A percentile compares a stretch with the other conserved stretches of the same genome.
These are phyloP conservation scores for Filobasidium floriforme DNA, from an alignment of 768 basidiomycete species.

Conservation along the genomic window DNA sequence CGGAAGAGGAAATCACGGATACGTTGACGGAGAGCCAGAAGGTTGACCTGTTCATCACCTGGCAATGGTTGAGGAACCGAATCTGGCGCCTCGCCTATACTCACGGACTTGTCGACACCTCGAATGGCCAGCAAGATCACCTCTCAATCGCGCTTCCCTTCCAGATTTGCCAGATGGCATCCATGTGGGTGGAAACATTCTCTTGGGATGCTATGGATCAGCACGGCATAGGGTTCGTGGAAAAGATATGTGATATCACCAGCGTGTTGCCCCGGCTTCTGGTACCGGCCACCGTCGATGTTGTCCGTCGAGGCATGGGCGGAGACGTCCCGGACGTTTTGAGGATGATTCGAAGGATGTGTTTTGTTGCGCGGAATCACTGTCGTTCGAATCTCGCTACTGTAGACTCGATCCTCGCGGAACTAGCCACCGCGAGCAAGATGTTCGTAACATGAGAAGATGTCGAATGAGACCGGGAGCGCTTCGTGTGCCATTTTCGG, in stretches of 20 bases:
- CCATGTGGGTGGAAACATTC: constrained; percentile 25
- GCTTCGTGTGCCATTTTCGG: too few species aligned
- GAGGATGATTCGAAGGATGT: background rate
- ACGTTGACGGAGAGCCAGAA: constrained; percentile 28
- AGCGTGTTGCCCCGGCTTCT: constrained; percentile 25
- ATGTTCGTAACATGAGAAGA: too few species aligned
- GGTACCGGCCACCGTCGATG: constrained; percentile 6
- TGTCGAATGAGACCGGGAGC: too few species aligned
- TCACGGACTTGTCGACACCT: constrained; percentile 26
- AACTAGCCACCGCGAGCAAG: too few species aligned
- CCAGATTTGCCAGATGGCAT: constrained; percentile 24
- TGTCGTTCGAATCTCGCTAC: background rate
- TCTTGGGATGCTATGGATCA: constrained; percentile 26
- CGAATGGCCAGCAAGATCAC: constrained; percentile 11
- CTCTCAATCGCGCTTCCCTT: constrained; percentile 26
- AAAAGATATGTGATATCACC: constrained; percentile 32
- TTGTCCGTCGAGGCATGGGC: background rate
- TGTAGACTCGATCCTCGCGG: background rate
- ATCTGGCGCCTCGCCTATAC: constrained; percentile 27
- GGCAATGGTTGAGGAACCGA: constrained; percentile 34
- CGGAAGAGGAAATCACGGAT: constrained; percentile 7
- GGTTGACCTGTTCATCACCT: constrained; percentile 34
- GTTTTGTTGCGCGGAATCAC: background rate
- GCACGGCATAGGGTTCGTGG: constrained; percentile 34
- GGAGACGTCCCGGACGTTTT: background rate